phyloP scores from a whole-genome alignment of 345 rosid species.

The Physaria fendleri region DNA sequence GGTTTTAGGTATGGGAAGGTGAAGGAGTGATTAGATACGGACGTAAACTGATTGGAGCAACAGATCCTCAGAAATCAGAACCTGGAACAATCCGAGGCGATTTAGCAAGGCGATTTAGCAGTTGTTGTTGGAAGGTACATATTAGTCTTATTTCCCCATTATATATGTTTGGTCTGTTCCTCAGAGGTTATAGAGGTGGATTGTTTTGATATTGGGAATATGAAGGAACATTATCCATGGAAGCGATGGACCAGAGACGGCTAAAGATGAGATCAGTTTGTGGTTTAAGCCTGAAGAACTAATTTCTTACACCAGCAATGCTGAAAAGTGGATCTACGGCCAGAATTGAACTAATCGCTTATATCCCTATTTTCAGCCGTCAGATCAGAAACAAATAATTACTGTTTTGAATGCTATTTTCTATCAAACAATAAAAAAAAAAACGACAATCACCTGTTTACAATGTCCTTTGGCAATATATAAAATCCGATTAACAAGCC shows the following conservation, averaged over 20 bases:
- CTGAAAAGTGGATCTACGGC: slow-evolving; percentile 82
- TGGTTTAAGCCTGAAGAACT: slow-evolving; percentile 89
- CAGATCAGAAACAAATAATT: background rate
- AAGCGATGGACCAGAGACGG: slow-evolving; percentile 86
- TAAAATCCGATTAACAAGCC: background rate
- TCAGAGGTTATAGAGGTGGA: background rate
- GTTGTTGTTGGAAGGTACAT: slow-evolving; percentile 86
- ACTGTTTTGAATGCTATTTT: background rate
- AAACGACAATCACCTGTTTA: background rate
- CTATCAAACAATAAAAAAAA: background rate
- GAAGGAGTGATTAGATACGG: slow-evolving; percentile 84
- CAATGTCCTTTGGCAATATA: too few relatives aligned
- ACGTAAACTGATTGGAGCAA: slow-evolving; percentile 78
- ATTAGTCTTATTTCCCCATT: too few relatives aligned
- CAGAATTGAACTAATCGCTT: slow-evolving; percentile 29
- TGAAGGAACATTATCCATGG: slow-evolving; percentile 83
- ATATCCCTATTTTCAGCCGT: background rate
- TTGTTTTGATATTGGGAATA: background rate
- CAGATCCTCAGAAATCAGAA: slow-evolving; percentile 91
- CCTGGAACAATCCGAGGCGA: slow-evolving; percentile 93
- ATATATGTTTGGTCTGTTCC: background rate
- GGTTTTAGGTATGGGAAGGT: slow-evolving; percentile 89
- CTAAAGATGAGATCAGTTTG: slow-evolving; percentile 66
- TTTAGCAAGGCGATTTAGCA: slow-evolving; percentile 79
- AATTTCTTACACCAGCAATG: slow-evolving; percentile 55